Conservation (phyloP, 805 yeast genomes). For the Metschnikowia picachoensis region DNA sequence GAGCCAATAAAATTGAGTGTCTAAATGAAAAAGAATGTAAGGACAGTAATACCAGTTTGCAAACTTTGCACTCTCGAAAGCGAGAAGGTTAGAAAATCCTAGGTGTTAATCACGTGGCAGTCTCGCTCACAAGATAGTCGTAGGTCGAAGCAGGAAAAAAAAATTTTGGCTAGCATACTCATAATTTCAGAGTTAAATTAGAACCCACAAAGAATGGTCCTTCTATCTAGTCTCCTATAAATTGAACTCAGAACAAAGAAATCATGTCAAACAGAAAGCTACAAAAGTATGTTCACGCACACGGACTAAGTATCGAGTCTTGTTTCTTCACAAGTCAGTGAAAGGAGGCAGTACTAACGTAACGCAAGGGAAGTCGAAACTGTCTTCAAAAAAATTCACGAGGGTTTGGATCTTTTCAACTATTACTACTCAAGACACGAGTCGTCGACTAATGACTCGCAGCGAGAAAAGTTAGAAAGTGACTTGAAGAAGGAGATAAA, state of each 20-base stretch:
- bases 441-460: slow-evolving; percentile 36
- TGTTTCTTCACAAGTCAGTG: neutral
- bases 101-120: slow-evolving; percentile 8
- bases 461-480: slow-evolving; percentile 40
- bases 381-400: slow-evolving; percentile 42
- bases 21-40: neutral
- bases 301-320: neutral
- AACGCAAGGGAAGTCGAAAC: slow-evolving; percentile 35
- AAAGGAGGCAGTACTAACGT: slow-evolving; percentile 12
- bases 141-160: slow-evolving; percentile 11
- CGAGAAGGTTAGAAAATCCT: no score
- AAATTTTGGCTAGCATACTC: neutral
- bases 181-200: neutral
- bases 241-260: neutral
- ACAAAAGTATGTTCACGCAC: slow-evolving; percentile 18
- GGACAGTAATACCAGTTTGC: neutral
- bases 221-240: slow-evolving; percentile 14
- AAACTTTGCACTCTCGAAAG: neutral
- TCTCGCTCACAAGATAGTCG: slow-evolving; percentile 4
- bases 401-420: slow-evolving; percentile 43
- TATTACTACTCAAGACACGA: slow-evolving; percentile 44
- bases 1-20: neutral
- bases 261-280: slow-evolving; percentile 21
- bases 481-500: slow-evolving; percentile 45
- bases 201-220: slow-evolving; percentile 15